A percentile compares a stretch with the other conserved stretches of the same genome.
Evolutionary conservation across 176 grass and related monocot genomes (phyloP).

Genomic region (Musa beccarii): DNA sequence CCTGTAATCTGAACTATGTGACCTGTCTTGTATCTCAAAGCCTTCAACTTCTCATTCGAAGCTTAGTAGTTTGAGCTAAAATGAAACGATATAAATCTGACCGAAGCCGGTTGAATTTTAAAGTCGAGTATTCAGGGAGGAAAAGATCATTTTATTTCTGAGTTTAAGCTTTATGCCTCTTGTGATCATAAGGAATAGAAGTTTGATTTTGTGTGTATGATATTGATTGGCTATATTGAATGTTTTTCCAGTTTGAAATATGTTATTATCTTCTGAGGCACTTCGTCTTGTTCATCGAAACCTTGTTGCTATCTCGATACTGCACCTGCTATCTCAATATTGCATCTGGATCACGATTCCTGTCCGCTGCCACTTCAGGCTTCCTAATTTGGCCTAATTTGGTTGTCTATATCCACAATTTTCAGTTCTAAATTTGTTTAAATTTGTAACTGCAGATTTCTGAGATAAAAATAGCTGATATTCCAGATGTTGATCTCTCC

Average conservation of each 20-base stretch:
- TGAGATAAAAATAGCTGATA: conserved; percentile 72
- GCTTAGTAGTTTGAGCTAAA: too few relatives aligned
- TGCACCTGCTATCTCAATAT: neutral
- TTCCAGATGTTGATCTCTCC: conserved; percentile 73
- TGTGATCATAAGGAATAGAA: neutral
- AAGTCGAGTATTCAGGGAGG: neutral
- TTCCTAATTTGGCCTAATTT: neutral
- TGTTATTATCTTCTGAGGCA: neutral
- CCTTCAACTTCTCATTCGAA: neutral
- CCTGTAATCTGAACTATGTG: neutral
- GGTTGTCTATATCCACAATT: neutral
- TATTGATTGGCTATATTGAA: neutral
- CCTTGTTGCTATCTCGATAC: neutral
- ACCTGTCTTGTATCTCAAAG: neutral
- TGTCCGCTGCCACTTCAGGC: neutral
- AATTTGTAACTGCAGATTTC: conserved; percentile 57
- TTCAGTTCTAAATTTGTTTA: neutral
- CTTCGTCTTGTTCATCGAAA: neutral
- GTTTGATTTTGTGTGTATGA: neutral
- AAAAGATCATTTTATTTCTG: too few relatives aligned
- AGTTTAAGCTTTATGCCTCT: neutral
- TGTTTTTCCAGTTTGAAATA: neutral
- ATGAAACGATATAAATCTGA: neutral
- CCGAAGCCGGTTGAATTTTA: neutral
- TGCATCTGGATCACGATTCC: neutral